phyloP scores from a whole-genome alignment of 495 filamentous ascomycete genomes.

The Stereocaulon alpinum region DNA sequence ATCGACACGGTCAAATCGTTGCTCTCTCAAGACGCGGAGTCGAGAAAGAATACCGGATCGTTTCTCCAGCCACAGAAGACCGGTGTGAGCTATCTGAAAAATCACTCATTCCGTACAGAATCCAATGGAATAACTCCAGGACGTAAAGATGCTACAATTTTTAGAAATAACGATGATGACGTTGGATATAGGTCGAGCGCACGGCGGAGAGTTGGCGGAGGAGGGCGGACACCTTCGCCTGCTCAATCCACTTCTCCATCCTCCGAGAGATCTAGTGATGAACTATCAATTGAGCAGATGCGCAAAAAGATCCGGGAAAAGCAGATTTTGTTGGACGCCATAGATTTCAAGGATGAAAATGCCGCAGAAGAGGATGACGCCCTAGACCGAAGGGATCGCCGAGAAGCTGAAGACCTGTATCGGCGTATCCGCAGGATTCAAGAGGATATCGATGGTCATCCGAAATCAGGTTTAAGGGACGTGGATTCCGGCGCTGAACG shows the following conservation, averaged over 20 bases:
- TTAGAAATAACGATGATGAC: conserved; percentile 79
- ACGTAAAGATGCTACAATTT: conserved; percentile 92
- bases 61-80: conserved; percentile 88
- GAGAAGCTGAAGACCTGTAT: conserved; percentile 90
- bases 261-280: conserved; percentile 62
- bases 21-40: conserved; percentile 81
- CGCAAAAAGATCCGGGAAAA: conserved; percentile 91
- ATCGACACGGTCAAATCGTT: conserved; percentile 88
- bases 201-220: conserved; percentile 68
- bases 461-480: conserved; percentile 60
- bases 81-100: conserved; percentile 96
- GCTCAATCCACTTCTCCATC: conserved; percentile 59
- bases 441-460: conserved; percentile 91
- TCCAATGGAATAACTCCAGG: conserved; percentile 36
- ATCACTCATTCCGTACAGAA: conserved; percentile 71
- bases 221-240: conserved; percentile 63
- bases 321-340: conserved; percentile 90
- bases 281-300: conserved; percentile 75
- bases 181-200: conserved; percentile 91
- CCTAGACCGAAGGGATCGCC: conserved; percentile 78
- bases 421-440: conserved; percentile 86
- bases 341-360: conserved; percentile 93
- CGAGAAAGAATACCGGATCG: conserved; percentile 70
- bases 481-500: conserved; percentile 81
- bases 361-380: conserved; percentile 82